These are phyloP conservation scores for Xanthoconium separans DNA, from an alignment of 1,284 basidiomycete species.

Conservation along the genomic window DNA sequence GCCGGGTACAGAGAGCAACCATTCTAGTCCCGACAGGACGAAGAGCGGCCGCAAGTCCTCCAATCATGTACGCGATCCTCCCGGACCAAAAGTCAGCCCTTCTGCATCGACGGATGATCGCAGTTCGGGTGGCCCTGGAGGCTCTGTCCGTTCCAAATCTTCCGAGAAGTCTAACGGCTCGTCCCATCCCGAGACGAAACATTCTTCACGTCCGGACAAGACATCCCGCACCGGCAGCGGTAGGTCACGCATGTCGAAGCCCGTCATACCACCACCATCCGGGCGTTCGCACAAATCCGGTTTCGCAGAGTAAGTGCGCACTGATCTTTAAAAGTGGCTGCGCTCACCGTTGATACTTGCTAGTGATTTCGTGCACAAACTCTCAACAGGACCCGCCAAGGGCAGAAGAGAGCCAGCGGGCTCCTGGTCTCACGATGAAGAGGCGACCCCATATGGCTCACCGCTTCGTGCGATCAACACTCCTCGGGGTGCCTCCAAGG, in stretches of 20 bases:
- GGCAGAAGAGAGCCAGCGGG: constrained; percentile 6
- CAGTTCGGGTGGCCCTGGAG: constrained; percentile 12
- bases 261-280: constrained; percentile 31
- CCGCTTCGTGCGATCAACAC: constrained; percentile 40
- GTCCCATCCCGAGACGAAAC: constrained; percentile 4
- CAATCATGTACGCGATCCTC: constrained; percentile 24
- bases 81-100: constrained; percentile 4
- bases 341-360: constrained; percentile 9
- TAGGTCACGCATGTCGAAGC: constrained; percentile 18
- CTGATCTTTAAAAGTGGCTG: neutral
- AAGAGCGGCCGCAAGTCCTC: constrained; percentile 15
- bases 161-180: constrained; percentile 12
- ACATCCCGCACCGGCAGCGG: constrained; percentile 8
- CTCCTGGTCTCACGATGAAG: constrained; percentile 30
- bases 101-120: constrained; percentile 13
- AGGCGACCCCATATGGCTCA: constrained; percentile 33
- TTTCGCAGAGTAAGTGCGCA: constrained; percentile 29
- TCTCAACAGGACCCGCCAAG: constrained; percentile 20
- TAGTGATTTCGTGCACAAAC: constrained; percentile 29
- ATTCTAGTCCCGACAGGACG: constrained; percentile 16
- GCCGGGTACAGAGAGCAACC: constrained; percentile 11
- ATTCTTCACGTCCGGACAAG: constrained; percentile 14
- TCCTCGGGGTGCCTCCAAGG: constrained; percentile 36
- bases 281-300: constrained; percentile 17
- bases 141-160: constrained; percentile 12